Percentiles rank a stretch among this genome's conserved stretches.
Evolutionary conservation across 2,329 filamentous ascomycete species (phyloP).

Genomic region (Trichoderma gracile): DNA sequence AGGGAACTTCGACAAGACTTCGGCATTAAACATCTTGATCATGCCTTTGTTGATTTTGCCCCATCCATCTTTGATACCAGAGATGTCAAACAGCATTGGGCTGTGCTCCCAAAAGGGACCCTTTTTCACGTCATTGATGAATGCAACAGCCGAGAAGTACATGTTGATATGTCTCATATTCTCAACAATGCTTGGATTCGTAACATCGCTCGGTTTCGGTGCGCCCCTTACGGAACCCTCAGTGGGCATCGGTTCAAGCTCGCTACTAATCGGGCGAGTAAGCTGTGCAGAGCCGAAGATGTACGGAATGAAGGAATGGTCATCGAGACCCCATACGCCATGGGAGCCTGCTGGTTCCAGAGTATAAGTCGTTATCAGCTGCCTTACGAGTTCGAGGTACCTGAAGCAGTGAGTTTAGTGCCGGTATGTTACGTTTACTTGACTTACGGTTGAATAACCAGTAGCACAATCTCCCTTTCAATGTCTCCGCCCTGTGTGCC

Average conservation of each 20-base stretch:
- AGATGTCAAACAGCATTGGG: slow-evolving; percentile 91
- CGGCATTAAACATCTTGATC: slow-evolving; percentile 99
- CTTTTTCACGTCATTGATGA: slow-evolving; percentile 96
- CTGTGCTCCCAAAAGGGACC: slow-evolving; percentile 98
- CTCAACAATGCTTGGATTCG: slow-evolving; percentile 64
- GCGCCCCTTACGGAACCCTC: slow-evolving; percentile 75
- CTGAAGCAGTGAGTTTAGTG: slow-evolving; percentile 44
- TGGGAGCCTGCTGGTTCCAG: slow-evolving; percentile 95
- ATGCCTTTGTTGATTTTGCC: slow-evolving; percentile 99
- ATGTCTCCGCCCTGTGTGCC: slow-evolving; percentile 53
- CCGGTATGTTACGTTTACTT: neutral
- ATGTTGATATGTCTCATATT: slow-evolving; percentile 69
- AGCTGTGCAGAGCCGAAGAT: slow-evolving; percentile 93
- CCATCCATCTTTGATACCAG: slow-evolving; percentile 89
- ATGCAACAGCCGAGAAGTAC: slow-evolving; percentile 94
- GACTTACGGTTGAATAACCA: slow-evolving; percentile 78
- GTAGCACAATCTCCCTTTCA: slow-evolving; percentile 79
- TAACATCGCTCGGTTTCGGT: slow-evolving; percentile 70
- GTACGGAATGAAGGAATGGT: slow-evolving; percentile 92
- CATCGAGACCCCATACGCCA: slow-evolving; percentile 97
- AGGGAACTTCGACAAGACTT: slow-evolving; percentile 94
- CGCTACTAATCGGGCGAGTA: slow-evolving; percentile 66
- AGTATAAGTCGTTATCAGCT: slow-evolving; percentile 84
- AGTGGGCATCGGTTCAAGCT: slow-evolving; percentile 63
- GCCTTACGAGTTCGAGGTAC: slow-evolving; percentile 77